Evolutionary conservation across 208 protist species (phyloP).

Genomic region (Crithidia sp.): DNA sequence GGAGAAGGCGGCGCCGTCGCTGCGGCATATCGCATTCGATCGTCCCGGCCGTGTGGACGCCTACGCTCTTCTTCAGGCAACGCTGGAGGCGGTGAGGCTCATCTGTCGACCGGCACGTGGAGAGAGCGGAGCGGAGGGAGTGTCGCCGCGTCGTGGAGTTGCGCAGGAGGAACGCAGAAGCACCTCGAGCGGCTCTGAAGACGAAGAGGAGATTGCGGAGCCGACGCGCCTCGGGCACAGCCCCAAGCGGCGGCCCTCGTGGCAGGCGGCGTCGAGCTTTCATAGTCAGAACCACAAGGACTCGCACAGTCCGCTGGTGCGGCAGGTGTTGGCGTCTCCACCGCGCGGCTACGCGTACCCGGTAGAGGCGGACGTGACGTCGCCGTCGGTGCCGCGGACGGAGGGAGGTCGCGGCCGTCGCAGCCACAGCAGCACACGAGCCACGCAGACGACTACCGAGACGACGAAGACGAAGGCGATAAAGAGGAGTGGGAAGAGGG

Average conservation of each 20-base stretch:
- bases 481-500: not conserved
- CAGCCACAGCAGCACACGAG: not conserved
- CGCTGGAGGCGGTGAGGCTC: constrained; percentile 36
- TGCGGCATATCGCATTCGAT: constrained; percentile 46
- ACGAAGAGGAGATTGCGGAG: too few species aligned
- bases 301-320: constrained; percentile 1
- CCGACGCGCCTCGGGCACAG: not conserved
- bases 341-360: constrained; percentile 14
- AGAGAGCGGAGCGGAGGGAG: too few species aligned
- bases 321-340: not conserved
- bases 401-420: not conserved
- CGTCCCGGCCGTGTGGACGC: constrained; percentile 48
- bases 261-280: not conserved
- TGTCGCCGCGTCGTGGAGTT: too few species aligned
- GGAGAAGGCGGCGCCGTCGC: not conserved
- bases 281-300: too few species aligned
- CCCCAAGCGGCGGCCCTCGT: constrained; percentile 1
- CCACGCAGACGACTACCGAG: not conserved
- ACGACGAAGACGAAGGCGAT: not conserved
- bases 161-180: too few species aligned
- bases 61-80: constrained; percentile 38
- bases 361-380: not conserved
- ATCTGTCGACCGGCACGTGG: not conserved
- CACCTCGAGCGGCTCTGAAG: too few species aligned
- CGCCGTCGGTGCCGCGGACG: not conserved